Evolutionary conservation across 2,329 filamentous ascomycete species (phyloP).

Genomic region (Ophiostoma pallidulum): DNA sequence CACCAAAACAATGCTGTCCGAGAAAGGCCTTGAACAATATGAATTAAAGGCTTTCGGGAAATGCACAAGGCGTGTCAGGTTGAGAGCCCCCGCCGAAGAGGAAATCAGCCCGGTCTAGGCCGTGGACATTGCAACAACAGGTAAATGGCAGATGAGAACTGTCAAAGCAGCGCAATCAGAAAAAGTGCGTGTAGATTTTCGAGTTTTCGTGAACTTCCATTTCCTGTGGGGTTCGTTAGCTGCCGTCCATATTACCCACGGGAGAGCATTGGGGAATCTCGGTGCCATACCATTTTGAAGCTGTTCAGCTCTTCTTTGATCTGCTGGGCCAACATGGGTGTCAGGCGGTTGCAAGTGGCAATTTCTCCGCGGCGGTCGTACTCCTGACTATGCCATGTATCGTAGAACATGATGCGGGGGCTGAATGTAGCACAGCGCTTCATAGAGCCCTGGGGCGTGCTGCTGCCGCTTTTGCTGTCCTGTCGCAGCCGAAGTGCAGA

Average conservation of each 20-base stretch:
- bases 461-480: conserved; percentile 71
- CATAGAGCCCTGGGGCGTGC: conserved; percentile 59
- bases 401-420: conserved; percentile 86
- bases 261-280: conserved; percentile 14
- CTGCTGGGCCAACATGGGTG: conserved; percentile 93
- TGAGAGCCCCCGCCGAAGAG: background rate
- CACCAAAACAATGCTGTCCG: conserved; percentile 21
- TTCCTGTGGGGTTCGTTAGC: conserved; percentile 49
- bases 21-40: conserved; percentile 13
- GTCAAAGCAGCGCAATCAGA: conserved; percentile 42
- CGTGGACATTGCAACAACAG: background rate
- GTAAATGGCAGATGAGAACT: background rate
- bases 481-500: conserved; percentile 62
- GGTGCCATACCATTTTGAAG: conserved; percentile 84
- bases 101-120: background rate
- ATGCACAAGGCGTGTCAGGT: conserved; percentile 1
- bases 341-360: conserved; percentile 94
- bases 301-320: conserved; percentile 99
- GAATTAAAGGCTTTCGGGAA: conserved; percentile 1
- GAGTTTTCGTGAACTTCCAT: conserved; percentile 99
- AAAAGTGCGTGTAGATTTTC: conserved; percentile 99
- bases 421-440: conserved; percentile 70
- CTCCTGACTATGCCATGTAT: conserved; percentile 91
- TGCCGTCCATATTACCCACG: no score
- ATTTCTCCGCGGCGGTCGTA: conserved; percentile 95